Evolutionary conservation across 2,329 filamentous ascomycete genomes (phyloP).

Genomic region (Colletotrichum plurivorum): DNA sequence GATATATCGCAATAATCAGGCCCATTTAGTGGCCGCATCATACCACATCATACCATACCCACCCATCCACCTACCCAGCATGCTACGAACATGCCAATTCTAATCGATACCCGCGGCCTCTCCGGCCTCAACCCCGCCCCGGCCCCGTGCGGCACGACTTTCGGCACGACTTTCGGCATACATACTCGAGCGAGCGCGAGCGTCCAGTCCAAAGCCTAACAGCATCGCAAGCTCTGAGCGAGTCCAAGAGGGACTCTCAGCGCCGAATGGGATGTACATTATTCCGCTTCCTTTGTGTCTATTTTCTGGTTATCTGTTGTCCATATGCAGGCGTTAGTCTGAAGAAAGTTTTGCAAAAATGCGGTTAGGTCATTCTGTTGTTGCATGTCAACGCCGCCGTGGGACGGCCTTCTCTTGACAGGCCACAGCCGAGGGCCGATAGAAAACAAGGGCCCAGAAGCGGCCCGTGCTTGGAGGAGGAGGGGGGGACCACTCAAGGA

Average conservation of each 20-base stretch:
- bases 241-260: background rate
- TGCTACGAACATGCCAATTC: slow-evolving; percentile 19
- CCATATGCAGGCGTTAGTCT: slow-evolving; percentile 37
- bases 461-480: slow-evolving; percentile 7
- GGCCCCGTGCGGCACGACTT: slow-evolving; percentile 15
- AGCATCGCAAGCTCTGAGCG: slow-evolving; percentile 7
- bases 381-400: slow-evolving; percentile 14
- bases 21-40: slow-evolving; percentile 3
- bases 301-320: slow-evolving; percentile 34
- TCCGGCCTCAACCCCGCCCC: slow-evolving; percentile 10
- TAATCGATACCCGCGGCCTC: slow-evolving; percentile 39
- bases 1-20: slow-evolving; percentile 22
- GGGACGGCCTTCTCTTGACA: background rate
- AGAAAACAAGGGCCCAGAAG: background rate
- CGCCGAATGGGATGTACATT: slow-evolving; percentile 34
- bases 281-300: slow-evolving; percentile 34
- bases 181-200: slow-evolving; percentile 3
- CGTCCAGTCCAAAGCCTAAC: background rate
- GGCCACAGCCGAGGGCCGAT: slow-evolving; percentile 1
- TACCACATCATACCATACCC: background rate
- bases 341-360: slow-evolving; percentile 9
- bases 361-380: slow-evolving; percentile 9
- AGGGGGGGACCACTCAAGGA: slow-evolving; percentile 1
- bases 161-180: background rate
- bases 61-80: background rate